A percentile compares a stretch with the other conserved stretches of the same genome.
phyloP scores from a whole-genome alignment of 768 basidiomycete species.

The Russula abietina region DNA sequence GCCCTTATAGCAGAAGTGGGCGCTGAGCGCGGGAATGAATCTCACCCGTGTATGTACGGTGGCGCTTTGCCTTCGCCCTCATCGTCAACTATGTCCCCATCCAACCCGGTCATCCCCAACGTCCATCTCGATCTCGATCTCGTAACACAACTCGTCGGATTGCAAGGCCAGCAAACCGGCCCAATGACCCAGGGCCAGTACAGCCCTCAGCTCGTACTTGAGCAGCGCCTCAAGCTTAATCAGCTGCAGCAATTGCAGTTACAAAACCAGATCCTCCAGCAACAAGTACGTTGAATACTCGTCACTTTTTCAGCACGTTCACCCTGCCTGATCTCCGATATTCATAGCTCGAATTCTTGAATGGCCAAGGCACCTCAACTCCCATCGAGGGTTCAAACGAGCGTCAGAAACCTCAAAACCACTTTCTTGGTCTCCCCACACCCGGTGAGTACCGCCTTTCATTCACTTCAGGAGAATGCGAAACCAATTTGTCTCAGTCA shows the following conservation, averaged over 20 bases:
- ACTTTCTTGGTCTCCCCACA: constrained; percentile 51
- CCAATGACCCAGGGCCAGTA: constrained; percentile 30
- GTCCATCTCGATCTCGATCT: constrained; percentile 40
- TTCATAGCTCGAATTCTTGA: constrained; percentile 32
- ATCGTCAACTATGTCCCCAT: constrained; percentile 22
- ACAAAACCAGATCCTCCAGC: constrained; percentile 83
- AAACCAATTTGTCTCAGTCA: constrained; percentile 6
- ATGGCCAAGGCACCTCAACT: constrained; percentile 33
- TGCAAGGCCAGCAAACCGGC: constrained; percentile 33
- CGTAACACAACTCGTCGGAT: constrained; percentile 47
- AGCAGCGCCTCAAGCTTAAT: constrained; percentile 73
- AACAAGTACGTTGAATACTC: constrained; percentile 54
- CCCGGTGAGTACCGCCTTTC: constrained; percentile 45
- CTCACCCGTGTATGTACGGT: constrained; percentile 22
- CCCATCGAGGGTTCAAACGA: constrained; percentile 28
- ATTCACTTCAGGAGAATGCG: constrained; percentile 31
- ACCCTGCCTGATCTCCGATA: background rate
- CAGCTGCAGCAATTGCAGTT: constrained; percentile 73
- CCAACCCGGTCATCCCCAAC: constrained; percentile 23
- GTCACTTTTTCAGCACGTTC: background rate
- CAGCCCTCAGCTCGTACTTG: constrained; percentile 48
- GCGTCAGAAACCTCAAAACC: constrained; percentile 26
- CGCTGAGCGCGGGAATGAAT: constrained; percentile 25
- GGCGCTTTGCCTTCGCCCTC: constrained; percentile 19
- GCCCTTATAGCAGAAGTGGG: constrained; percentile 25